A percentile compares a stretch with the other conserved stretches of the same genome.
phyloP scores from a whole-genome alignment of 768 basidiomycete species.

The Suillus alpinus region DNA sequence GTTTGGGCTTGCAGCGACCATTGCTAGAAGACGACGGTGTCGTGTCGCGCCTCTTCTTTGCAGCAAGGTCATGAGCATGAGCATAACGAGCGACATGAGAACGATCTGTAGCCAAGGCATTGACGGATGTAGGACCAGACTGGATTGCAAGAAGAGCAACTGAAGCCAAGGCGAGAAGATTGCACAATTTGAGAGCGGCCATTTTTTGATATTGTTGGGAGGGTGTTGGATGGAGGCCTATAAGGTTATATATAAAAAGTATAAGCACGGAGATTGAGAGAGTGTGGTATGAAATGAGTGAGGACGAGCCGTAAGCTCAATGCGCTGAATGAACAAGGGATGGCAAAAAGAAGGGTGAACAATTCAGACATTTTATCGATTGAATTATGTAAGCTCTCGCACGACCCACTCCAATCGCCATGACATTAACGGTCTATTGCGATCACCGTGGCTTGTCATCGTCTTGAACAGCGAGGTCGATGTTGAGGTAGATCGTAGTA shows the following conservation, averaged over 20 bases:
- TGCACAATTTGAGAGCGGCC: constrained; percentile 51
- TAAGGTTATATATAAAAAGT: background rate
- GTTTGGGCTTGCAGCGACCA: constrained; percentile 59
- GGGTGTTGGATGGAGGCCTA: too few relatives aligned
- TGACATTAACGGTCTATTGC: constrained; percentile 44
- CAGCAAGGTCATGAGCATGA: constrained; percentile 41
- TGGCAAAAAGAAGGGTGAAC: background rate
- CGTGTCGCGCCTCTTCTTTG: constrained; percentile 49
- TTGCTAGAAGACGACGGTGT: constrained; percentile 24
- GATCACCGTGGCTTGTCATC: constrained; percentile 7
- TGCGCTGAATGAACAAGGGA: constrained; percentile 18
- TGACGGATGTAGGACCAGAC: constrained; percentile 42
- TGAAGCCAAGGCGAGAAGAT: constrained; percentile 56
- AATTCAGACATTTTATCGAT: background rate
- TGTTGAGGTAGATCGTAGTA: background rate
- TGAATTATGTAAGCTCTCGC: constrained; percentile 24
- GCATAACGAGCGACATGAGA: constrained; percentile 44
- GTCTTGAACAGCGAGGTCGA: background rate
- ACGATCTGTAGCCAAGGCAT: constrained; percentile 47
- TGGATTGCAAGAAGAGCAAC: constrained; percentile 56
- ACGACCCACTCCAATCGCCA: constrained; percentile 10
- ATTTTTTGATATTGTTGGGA: constrained; percentile 27
- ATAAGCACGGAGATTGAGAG: constrained; percentile 18
- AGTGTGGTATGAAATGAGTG: constrained; percentile 17
- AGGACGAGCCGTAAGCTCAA: constrained; percentile 19